Conservation (phyloP, 371 early-diverging fungal genomes). For the Mortierella sp. region DNA sequence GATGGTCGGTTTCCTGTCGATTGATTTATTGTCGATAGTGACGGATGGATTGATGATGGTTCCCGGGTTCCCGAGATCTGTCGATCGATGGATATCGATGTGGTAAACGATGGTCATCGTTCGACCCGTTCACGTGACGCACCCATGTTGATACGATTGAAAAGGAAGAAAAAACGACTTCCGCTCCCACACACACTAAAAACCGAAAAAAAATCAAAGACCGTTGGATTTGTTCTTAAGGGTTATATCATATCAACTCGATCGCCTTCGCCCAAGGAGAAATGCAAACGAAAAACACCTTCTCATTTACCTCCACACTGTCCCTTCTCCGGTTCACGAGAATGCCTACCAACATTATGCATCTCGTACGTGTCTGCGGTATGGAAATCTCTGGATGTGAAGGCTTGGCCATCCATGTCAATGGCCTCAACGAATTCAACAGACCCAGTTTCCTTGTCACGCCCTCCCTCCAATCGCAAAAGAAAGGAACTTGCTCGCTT, state of each 20-base stretch:
- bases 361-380: too few relatives aligned
- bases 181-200: not conserved
- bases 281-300: too few relatives aligned
- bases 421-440: too few relatives aligned
- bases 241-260: not conserved
- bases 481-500: too few relatives aligned
- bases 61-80: not conserved
- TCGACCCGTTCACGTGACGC: slow-evolving; percentile 27
- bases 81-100: not conserved
- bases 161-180: slow-evolving; percentile 30
- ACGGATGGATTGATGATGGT: slow-evolving; percentile 21
- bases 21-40: slow-evolving; percentile 10
- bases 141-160: slow-evolving; percentile 51
- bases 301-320: not conserved
- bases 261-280: too few relatives aligned
- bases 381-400: too few relatives aligned
- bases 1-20: not conserved
- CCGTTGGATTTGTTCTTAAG: not conserved
- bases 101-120: not conserved
- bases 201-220: not conserved
- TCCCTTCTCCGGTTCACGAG: too few relatives aligned
- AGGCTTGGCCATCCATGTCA: too few relatives aligned
- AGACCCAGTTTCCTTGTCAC: too few relatives aligned
- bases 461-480: too few relatives aligned
- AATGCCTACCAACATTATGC: too few relatives aligned